Percentiles rank a stretch among this genome's conserved stretches.
phyloP scores from a whole-genome alignment of 148 eudicot species.

The Agrostemma githago region DNA sequence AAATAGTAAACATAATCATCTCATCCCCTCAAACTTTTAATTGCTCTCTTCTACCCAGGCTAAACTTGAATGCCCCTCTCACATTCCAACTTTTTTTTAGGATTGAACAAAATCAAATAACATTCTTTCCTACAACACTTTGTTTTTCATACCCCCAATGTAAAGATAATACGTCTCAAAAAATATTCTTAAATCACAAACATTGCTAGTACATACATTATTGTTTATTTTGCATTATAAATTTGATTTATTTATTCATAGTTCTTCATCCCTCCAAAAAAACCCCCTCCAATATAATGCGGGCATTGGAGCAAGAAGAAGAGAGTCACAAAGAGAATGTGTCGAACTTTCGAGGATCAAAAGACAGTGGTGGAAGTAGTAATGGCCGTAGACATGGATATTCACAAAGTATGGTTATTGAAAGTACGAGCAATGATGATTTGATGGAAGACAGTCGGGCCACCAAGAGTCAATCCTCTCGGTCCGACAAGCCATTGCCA shows the following conservation, averaged over 20 bases:
- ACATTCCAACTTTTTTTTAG: neutral
- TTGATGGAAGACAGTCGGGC: constrained; percentile 25
- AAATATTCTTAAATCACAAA: neutral
- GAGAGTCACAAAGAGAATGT: constrained; percentile 20
- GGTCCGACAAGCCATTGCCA: constrained; percentile 14
- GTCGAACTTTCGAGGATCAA: constrained; percentile 3
- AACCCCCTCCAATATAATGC: constrained; percentile 5
- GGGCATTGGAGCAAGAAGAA: constrained; percentile 26
- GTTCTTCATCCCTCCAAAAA: neutral
- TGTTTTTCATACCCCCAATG: neutral
- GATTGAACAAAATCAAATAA: neutral
- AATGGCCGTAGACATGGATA: constrained; percentile 22
- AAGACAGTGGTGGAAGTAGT: neutral
- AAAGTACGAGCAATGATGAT: constrained; percentile 24
- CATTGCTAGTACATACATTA: neutral
- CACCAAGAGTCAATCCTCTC: constrained; percentile 16
- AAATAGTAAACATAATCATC: neutral
- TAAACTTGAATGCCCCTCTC: neutral
- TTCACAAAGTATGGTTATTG: constrained; percentile 32
- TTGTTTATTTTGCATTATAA: neutral
- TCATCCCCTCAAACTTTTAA: neutral
- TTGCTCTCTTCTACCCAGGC: neutral
- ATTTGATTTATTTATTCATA: neutral
- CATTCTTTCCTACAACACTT: neutral
- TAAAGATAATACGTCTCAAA: neutral